Evolutionary conservation across 257 asterid genomes (phyloP), one percentile per base, ranked within the genome.

Genomic region (Nicotiana obtusifolia): DNA sequence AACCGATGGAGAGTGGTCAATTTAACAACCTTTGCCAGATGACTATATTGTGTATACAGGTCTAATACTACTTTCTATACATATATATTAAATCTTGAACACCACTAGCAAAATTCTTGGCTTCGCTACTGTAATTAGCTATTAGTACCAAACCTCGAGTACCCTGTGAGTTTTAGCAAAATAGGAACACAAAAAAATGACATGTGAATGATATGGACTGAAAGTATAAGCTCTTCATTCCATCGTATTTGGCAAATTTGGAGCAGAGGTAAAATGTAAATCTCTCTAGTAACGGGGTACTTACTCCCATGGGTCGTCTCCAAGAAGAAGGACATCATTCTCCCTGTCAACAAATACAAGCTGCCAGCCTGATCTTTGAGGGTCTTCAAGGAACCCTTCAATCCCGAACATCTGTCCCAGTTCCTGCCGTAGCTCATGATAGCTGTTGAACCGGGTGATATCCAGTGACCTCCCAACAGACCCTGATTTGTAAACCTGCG

Each of bases 351-450:
- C 98, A 81, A 95, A 95, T 95, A 95, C 98, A 95, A 95, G 98
- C 98, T 95, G 98, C 98, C 98, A 95, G 98, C 98, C 98, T 95
- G 98, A 95, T 95, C 98, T 92, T 86, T 95, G 93, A 88, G 97
- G 98, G 93, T 91, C 94, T 89, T 92, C 97, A 88, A 95, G 97
- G 87, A 95, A 90, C 92, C 99, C 99, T 87, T 91, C 91, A 20
- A 95, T 91, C 85, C 98, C 94, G 53, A 88, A 95, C 98, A 93
- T 95, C 87, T 89, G 97, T 22, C 97, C 97, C 87, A 95, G 84
- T 91, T 95, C 98, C 62, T 88, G 92, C 67, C 95, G 84, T 92
- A 95, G 92, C 97, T 95, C 99, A 85, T 91, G 88, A 83, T 95
- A 95, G 93, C 98, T 94, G 91, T 77, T 91, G 95, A 95, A 93